Percentiles rank a stretch among this genome's conserved stretches.
phyloP scores from a whole-genome alignment of 805 yeast genomes.

The Candida krabiensis region DNA sequence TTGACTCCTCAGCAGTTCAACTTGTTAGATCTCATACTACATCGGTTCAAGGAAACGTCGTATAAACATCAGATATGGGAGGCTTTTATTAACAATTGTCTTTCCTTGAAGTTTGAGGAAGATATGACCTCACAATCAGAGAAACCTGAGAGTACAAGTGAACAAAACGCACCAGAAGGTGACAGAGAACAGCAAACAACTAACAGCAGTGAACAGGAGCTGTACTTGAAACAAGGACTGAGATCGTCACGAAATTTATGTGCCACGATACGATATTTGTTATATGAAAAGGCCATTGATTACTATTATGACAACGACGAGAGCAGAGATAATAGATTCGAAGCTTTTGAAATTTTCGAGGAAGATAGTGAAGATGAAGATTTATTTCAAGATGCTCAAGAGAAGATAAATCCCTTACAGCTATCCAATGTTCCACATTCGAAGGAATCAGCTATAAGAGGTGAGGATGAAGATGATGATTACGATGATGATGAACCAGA shows the following conservation, averaged over 20 bases:
- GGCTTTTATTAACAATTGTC: slow-evolving; percentile 44
- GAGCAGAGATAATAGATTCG: slow-evolving; percentile 9
- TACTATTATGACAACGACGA: slow-evolving; percentile 19
- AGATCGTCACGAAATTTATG: slow-evolving; percentile 57
- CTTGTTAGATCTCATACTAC: slow-evolving; percentile 46
- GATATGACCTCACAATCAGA: background rate
- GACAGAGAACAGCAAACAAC: slow-evolving; percentile 13
- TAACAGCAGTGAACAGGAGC: slow-evolving; percentile 29
- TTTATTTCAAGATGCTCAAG: slow-evolving; percentile 17
- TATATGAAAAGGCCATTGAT: slow-evolving; percentile 73
- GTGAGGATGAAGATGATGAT: slow-evolving; percentile 33
- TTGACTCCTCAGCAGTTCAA: slow-evolving; percentile 57
- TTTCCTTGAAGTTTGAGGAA: slow-evolving; percentile 28
- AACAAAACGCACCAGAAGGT: slow-evolving; percentile 2
- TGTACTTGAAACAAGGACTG: slow-evolving; percentile 46
- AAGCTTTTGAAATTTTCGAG: slow-evolving; percentile 21
- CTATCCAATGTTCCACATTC: background rate
- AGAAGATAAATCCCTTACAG: slow-evolving; percentile 4
- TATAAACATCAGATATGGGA: slow-evolving; percentile 37
- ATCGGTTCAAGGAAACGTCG: slow-evolving; percentile 24
- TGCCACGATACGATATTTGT: slow-evolving; percentile 60
- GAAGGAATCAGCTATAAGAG: slow-evolving; percentile 13
- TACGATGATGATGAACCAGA: slow-evolving; percentile 28
- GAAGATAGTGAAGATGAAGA: slow-evolving; percentile 35
- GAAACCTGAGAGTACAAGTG: background rate